phyloP scores from a whole-genome alignment of 352 stramenopile species.

The Phytophthora hibernalis region DNA sequence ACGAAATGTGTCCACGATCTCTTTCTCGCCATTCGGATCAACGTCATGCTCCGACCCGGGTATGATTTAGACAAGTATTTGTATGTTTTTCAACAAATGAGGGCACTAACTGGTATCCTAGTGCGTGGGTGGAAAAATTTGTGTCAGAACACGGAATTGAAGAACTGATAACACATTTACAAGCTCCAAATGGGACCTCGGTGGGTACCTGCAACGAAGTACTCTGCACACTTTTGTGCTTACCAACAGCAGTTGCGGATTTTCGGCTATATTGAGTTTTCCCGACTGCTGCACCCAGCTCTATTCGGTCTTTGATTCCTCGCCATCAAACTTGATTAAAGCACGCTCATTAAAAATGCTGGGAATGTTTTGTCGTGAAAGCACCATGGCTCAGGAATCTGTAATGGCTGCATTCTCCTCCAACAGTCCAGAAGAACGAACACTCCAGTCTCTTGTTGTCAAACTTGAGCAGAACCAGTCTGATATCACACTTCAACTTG shows the following conservation, averaged over 20 bases:
- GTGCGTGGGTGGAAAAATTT: conserved; percentile 66
- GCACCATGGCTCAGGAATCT: conserved; percentile 27
- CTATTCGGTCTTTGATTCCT: conserved; percentile 37
- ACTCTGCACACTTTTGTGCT: conserved; percentile 59
- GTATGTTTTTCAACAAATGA: neutral
- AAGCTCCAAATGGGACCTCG: conserved; percentile 30
- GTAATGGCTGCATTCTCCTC: conserved; percentile 42
- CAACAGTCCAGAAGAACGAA: conserved; percentile 13
- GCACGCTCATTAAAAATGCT: conserved; percentile 32
- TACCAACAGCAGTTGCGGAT: conserved; percentile 37
- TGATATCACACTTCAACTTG: conserved; percentile 41
- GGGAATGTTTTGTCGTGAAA: conserved; percentile 43
- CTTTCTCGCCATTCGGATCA: conserved; percentile 69
- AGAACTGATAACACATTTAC: conserved; percentile 48
- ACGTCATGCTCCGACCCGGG: conserved; percentile 58
- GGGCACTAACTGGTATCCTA: conserved; percentile 23
- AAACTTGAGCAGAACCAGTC: conserved; percentile 34
- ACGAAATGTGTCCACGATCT: conserved; percentile 52
- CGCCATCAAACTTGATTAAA: conserved; percentile 32
- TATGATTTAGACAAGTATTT: conserved; percentile 20
- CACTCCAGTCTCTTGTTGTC: conserved; percentile 38
- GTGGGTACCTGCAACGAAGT: conserved; percentile 45
- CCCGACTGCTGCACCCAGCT: conserved; percentile 41
- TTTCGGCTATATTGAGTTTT: conserved; percentile 41
- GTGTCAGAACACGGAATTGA: conserved; percentile 49